Conservation (phyloP, 2,329 filamentous ascomycete genomes). For the Fusarium annulatum region DNA sequence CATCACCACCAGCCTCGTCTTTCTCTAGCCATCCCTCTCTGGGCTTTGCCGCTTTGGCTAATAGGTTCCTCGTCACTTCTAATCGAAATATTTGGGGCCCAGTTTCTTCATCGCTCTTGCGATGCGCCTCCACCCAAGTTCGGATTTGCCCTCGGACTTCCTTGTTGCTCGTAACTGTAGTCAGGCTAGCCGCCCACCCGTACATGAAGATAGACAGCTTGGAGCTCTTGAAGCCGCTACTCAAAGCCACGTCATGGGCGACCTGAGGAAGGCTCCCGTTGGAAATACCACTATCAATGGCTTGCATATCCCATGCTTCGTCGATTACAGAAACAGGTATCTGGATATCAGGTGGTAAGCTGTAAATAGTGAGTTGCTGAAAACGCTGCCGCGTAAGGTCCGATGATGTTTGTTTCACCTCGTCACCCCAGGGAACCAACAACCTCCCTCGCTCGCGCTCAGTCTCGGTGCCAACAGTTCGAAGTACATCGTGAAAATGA, state of each 20-base stretch:
- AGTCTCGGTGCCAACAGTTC: slow-evolving; percentile 52
- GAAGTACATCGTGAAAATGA: slow-evolving; percentile 53
- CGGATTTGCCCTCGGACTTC: slow-evolving; percentile 52
- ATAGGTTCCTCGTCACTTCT: slow-evolving; percentile 51
- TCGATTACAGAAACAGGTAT: slow-evolving; percentile 50
- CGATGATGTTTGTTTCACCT: slow-evolving; percentile 16
- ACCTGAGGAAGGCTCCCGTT: slow-evolving; percentile 47
- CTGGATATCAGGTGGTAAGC: slow-evolving; percentile 48
- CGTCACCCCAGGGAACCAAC: slow-evolving; percentile 47
- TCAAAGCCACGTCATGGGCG: slow-evolving; percentile 49
- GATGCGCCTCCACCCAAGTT: slow-evolving; percentile 50
- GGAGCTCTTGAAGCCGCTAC: slow-evolving; percentile 50
- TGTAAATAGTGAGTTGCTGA: slow-evolving; percentile 48
- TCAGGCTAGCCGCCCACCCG: slow-evolving; percentile 51
- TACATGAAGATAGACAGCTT: slow-evolving; percentile 55
- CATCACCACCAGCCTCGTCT: neutral
- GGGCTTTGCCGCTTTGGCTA: slow-evolving; percentile 49
- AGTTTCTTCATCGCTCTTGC: slow-evolving; percentile 44
- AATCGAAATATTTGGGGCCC: slow-evolving; percentile 51
- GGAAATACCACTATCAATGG: slow-evolving; percentile 42
- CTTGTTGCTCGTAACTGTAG: slow-evolving; percentile 55
- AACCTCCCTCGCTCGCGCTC: slow-evolving; percentile 52
- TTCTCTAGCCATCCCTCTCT: slow-evolving; percentile 31
- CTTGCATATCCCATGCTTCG: slow-evolving; percentile 44
- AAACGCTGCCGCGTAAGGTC: slow-evolving; percentile 44